Conservation (phyloP, 768 basidiomycete species). For the Auricularia auricula-judae region DNA sequence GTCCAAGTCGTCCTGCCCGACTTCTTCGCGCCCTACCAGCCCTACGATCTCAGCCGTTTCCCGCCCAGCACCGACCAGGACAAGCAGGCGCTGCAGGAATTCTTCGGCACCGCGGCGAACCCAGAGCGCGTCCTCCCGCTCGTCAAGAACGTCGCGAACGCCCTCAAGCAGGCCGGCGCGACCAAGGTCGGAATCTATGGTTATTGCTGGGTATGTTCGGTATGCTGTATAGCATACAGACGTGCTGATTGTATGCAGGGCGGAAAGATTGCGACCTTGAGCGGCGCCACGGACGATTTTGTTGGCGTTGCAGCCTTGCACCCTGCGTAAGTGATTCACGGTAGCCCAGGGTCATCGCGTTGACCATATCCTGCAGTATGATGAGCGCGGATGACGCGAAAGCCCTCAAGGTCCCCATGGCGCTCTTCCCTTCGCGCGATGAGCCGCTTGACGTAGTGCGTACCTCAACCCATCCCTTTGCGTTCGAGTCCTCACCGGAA, state of each 20-base stretch:
- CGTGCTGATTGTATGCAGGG: slow-evolving; percentile 20
- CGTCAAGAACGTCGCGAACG: slow-evolving; percentile 29
- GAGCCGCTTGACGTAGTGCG: slow-evolving; percentile 44
- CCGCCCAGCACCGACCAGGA: slow-evolving; percentile 44
- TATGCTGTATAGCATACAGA: too few relatives aligned
- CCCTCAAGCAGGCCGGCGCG: slow-evolving; percentile 31
- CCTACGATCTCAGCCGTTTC: slow-evolving; percentile 38
- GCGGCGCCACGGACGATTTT: slow-evolving; percentile 27
- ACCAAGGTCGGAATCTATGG: slow-evolving; percentile 31
- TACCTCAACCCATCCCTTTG: too few relatives aligned
- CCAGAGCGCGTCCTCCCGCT: slow-evolving; percentile 28
- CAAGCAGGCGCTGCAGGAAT: slow-evolving; percentile 41
- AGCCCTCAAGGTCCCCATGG: slow-evolving; percentile 41
- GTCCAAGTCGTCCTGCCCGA: slow-evolving; percentile 57
- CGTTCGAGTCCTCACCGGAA: background rate
- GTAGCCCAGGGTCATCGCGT: background rate
- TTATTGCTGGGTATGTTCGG: slow-evolving; percentile 38
- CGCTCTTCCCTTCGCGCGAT: slow-evolving; percentile 45
- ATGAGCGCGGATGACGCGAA: slow-evolving; percentile 38
- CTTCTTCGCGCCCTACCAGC: slow-evolving; percentile 43
- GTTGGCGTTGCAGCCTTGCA: slow-evolving; percentile 41
- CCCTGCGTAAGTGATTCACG: slow-evolving; percentile 37
- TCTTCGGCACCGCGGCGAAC: slow-evolving; percentile 46
- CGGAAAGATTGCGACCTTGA: slow-evolving; percentile 37
- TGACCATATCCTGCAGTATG: slow-evolving; percentile 26